phyloP scores from a whole-genome alignment of 2,329 filamentous ascomycete species.

The Dothidotthia symphoricarpi region DNA sequence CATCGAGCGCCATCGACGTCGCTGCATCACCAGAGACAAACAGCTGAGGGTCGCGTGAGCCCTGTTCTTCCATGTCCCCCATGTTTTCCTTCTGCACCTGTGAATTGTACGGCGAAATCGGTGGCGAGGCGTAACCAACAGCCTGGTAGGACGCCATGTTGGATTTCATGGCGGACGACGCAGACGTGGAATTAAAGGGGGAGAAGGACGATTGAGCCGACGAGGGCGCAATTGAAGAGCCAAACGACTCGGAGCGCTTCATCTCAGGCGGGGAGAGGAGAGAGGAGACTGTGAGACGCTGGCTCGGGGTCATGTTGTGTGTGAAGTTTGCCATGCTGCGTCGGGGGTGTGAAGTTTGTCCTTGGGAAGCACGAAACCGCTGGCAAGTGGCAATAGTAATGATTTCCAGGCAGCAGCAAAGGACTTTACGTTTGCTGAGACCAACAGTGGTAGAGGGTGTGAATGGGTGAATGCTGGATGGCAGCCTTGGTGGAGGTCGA shows the following conservation, averaged over 20 bases:
- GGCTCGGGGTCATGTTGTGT: constrained; percentile 30
- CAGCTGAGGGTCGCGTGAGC: constrained; percentile 37
- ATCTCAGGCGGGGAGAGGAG: constrained; percentile 45
- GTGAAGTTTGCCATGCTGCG: constrained; percentile 32
- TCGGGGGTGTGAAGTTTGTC: constrained; percentile 20
- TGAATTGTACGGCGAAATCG: constrained; percentile 41
- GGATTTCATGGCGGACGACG: constrained; percentile 22
- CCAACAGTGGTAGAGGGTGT: constrained; percentile 9
- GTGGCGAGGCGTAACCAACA: constrained; percentile 40
- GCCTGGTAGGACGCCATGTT: constrained; percentile 19
- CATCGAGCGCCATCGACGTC: constrained; percentile 28
- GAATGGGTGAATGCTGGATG: constrained; percentile 13
- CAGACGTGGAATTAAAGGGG: constrained; percentile 28
- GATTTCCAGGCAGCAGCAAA: constrained; percentile 13
- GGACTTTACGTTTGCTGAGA: constrained; percentile 5
- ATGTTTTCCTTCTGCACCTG: constrained; percentile 40
- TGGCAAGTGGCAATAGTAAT: constrained; percentile 7
- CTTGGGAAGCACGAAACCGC: constrained; percentile 7
- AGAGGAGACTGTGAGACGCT: constrained; percentile 39
- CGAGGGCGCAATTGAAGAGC: constrained; percentile 28
- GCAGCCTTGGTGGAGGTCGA: constrained; percentile 11
- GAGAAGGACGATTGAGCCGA: constrained; percentile 25
- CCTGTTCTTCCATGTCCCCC: constrained; percentile 27
- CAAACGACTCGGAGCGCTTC: constrained; percentile 43
- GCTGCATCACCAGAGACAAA: constrained; percentile 31